Conservation (phyloP, 2,329 filamentous ascomycete genomes). For the Pseudophaeomoniella oleicola region DNA sequence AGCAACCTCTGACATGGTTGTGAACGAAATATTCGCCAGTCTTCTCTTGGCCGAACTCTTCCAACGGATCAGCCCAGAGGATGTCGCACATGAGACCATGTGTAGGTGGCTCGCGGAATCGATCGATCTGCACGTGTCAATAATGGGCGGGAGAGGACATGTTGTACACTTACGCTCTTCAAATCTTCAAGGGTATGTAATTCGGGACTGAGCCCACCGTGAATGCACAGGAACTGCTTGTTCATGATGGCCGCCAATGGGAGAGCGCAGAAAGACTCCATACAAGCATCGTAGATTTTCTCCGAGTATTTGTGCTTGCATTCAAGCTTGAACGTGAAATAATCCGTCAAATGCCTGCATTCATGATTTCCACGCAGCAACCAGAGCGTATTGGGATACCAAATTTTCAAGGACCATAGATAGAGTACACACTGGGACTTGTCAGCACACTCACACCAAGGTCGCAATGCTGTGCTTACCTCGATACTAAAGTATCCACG, state of each 20-base stretch:
- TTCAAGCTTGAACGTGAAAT: conserved; percentile 99
- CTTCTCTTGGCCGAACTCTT: conserved; percentile 98
- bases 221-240: conserved; percentile 98
- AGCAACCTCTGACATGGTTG: conserved; percentile 96
- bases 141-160: neutral
- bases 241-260: conserved; percentile 97
- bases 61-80: conserved; percentile 92
- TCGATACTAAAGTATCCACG: conserved; percentile 98
- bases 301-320: conserved; percentile 99
- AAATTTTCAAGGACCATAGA: conserved; percentile 96
- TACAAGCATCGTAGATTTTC: conserved; percentile 88
- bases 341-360: conserved; percentile 95
- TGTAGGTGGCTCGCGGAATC: conserved; percentile 92
- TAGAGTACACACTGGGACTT: conserved; percentile 67
- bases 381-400: conserved; percentile 96
- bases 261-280: conserved; percentile 92
- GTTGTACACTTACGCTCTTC: conserved; percentile 51
- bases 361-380: conserved; percentile 95
- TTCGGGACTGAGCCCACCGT: conserved; percentile 90
- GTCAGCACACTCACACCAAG: conserved; percentile 16
- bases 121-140: conserved; percentile 57
- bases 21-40: conserved; percentile 95
- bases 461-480: conserved; percentile 26
- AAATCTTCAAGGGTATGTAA: conserved; percentile 90
- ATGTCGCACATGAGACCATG: conserved; percentile 99